These are phyloP conservation scores for Tylopilus balloui DNA, from an alignment of 768 basidiomycete genomes.

Conservation along the genomic window DNA sequence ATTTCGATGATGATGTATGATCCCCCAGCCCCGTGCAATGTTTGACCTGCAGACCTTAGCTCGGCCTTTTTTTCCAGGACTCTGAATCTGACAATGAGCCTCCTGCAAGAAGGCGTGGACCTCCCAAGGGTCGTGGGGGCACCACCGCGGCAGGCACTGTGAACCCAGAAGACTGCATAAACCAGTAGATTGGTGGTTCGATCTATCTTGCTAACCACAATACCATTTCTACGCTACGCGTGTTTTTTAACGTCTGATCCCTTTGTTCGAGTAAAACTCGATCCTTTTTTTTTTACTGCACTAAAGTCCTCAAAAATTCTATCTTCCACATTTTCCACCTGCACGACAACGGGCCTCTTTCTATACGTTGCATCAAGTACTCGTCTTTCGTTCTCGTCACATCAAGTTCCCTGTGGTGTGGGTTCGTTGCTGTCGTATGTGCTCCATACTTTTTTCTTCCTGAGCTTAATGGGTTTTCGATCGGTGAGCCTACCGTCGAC, in stretches of 20 bases:
- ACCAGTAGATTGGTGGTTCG: constrained; percentile 53
- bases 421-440: constrained; percentile 12
- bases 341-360: background rate
- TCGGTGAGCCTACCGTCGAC: background rate
- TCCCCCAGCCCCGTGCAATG: constrained; percentile 11
- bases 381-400: background rate
- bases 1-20: constrained; percentile 58
- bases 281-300: constrained; percentile 9
- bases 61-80: constrained; percentile 41
- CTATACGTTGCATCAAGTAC: too few relatives aligned
- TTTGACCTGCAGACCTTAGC: constrained; percentile 18
- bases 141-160: constrained; percentile 36
- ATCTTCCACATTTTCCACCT: background rate
- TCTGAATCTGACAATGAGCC: constrained; percentile 66
- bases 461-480: constrained; percentile 17
- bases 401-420: too few relatives aligned
- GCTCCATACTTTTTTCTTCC: constrained; percentile 1
- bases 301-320: background rate
- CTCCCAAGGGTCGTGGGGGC: constrained; percentile 53
- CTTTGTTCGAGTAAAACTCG: constrained; percentile 12
- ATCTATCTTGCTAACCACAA: constrained; percentile 12
- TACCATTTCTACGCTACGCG: constrained; percentile 17
- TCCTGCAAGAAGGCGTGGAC: constrained; percentile 53
- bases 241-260: constrained; percentile 13
- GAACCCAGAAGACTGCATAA: constrained; percentile 85